Base-by-base conservation (phyloP, 129 eudicot genomes). In the Chrysanthemum makinoi region DNA sequence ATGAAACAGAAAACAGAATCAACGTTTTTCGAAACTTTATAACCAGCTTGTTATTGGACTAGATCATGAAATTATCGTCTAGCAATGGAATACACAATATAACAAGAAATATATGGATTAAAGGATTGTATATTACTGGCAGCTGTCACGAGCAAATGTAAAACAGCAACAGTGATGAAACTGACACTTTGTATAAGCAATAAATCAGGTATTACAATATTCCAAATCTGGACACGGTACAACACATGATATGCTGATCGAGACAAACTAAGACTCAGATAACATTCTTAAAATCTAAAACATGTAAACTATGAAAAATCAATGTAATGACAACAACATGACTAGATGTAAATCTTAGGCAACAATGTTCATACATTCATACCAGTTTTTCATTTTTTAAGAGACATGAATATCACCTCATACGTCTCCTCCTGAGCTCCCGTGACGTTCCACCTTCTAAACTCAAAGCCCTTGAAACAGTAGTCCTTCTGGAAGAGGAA, bases 361-460 rank as follows among this genome's bases (percentile, higher is more conserved):
- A 74, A 71, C 24, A 0, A 54, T 67, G 66, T 47, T 12, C 73
- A 57, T 80, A 66, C 16, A 62, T 57, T 53, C 6, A 20, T 69
- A 70, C 9, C 48, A 67, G 68, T 55, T 24, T 61, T 43, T 46
- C 75, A 18, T 47, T 47, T 72, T 39, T 16, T 46, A 72, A 75
- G 19, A 15, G 35, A 39, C 54, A 58, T 30, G 16, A 2, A 39
- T 13, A 22, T 64, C 19, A 78, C 68, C 81, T 81, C 80, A 81
- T 68, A 43, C 94, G 86, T 69, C 91, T 85, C 83, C 96, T 90
- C 72, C 86, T 82, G 48, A 77, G 72, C 72, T 85, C 95, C 56
- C 83, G 82, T 14, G 87, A 65, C 63, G 70, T 77, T 64, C 79
- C 89, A 65, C 72, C 84, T 50, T 80, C 87, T 44, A 69, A 76